These are phyloP conservation scores for Colletotrichum sp. DNA, from an alignment of 2,329 filamentous ascomycete species.

Conservation along the genomic window DNA sequence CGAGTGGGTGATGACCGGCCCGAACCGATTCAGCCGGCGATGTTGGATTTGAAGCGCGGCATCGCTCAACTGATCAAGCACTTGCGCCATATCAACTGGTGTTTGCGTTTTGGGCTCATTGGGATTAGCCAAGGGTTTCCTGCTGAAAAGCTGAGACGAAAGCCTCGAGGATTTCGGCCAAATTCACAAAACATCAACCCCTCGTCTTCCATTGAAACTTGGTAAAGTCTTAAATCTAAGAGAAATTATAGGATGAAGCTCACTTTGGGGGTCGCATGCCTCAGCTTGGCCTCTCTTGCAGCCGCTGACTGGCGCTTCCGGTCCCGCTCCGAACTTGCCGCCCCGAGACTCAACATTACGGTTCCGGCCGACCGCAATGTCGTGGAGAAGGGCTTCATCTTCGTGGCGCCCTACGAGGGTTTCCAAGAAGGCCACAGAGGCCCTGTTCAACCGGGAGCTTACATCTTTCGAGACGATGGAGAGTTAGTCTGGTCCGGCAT, in stretches of 20 bases:
- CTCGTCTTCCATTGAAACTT: background rate
- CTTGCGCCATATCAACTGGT: background rate
- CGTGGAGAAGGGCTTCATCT: background rate
- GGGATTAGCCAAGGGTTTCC: background rate
- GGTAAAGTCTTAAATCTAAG: accelerated
- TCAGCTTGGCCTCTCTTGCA: background rate
- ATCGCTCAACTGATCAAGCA: background rate
- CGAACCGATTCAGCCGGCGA: background rate
- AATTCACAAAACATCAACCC: background rate
- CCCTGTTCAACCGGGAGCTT: background rate
- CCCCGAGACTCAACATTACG: background rate
- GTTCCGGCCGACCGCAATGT: accelerated
- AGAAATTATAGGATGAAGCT: background rate
- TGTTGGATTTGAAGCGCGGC: background rate
- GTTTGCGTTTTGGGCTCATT: background rate
- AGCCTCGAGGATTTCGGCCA: background rate
- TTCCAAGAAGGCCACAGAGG: background rate
- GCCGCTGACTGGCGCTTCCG: background rate
- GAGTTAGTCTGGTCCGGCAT: background rate
- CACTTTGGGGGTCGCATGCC: background rate
- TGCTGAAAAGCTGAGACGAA: background rate
- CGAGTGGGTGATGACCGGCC: background rate
- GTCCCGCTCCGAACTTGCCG: background rate
- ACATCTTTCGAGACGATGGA: background rate
- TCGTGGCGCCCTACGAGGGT: background rate